These are phyloP conservation scores for Torulaspora quercuum DNA, from an alignment of 805 yeast species.

Conservation along the genomic window DNA sequence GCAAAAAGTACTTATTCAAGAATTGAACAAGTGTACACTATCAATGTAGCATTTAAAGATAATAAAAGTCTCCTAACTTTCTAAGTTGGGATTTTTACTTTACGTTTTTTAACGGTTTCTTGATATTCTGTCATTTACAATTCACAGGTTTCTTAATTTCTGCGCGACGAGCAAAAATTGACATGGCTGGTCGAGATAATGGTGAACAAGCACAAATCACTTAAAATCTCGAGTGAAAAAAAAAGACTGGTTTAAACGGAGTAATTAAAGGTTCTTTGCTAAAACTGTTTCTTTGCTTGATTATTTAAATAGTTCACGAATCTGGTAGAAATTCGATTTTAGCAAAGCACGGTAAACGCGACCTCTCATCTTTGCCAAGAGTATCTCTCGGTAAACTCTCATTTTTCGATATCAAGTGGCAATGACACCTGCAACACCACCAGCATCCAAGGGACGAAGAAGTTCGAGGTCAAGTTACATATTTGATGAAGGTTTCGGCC, in stretches of 20 bases:
- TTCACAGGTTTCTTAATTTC: not conserved
- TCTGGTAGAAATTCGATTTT: not conserved
- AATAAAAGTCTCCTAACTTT: no score
- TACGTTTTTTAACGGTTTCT: not conserved
- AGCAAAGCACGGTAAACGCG: not conserved
- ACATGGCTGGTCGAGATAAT: constrained; percentile 8
- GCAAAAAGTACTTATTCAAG: no score
- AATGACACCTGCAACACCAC: constrained; percentile 37
- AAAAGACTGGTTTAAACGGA: constrained; percentile 2
- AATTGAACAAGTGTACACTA: no score
- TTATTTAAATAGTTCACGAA: no score
- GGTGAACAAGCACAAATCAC: constrained; percentile 5
- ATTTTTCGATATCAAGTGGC: not conserved
- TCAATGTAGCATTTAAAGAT: no score
- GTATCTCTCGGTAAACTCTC: no score
- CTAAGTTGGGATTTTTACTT: no score
- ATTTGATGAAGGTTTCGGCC: constrained; percentile 8
- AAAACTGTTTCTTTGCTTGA: no score
- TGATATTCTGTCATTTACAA: not conserved
- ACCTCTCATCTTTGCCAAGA: no score
- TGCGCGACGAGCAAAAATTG: constrained; percentile 2
- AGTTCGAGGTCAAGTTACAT: constrained; percentile 1
- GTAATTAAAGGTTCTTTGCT: not conserved
- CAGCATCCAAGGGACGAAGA: constrained; percentile 26
- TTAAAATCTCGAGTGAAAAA: not conserved